Evolutionary conservation across 2,329 filamentous ascomycete genomes (phyloP).

Genomic region (Exophiala mesophila): DNA sequence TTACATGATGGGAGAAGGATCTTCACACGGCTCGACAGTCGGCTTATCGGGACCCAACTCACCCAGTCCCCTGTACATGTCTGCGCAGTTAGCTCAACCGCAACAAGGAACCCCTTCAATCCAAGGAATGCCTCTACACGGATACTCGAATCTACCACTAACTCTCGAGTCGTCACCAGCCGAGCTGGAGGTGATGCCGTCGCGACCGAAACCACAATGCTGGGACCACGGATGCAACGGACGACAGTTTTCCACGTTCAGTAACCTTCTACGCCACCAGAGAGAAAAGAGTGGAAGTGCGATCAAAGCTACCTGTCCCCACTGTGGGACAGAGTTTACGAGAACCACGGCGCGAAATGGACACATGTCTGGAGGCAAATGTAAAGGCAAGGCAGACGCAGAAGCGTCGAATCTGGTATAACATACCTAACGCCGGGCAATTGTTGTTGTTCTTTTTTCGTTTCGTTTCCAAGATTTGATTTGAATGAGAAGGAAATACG

Average conservation of each 20-base stretch:
- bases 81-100: conserved; percentile 6
- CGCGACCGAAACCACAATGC: conserved; percentile 86
- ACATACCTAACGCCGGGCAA: too few relatives aligned
- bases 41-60: conserved; percentile 15
- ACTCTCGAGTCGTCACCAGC: conserved; percentile 22
- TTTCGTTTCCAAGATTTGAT: too few relatives aligned
- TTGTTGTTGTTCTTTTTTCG: too few relatives aligned
- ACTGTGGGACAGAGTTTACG: conserved; percentile 90
- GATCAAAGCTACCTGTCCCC: conserved; percentile 80
- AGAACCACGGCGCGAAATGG: conserved; percentile 83
- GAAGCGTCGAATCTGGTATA: conserved; percentile 13
- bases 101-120: conserved; percentile 17
- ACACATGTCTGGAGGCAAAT: conserved; percentile 82
- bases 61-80: conserved; percentile 11
- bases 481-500: conserved; percentile 10
- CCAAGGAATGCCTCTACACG: conserved; percentile 13
- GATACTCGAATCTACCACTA: conserved; percentile 16
- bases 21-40: conserved; percentile 15
- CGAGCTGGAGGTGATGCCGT: conserved; percentile 23
- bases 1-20: conserved; percentile 11
- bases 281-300: conserved; percentile 91
- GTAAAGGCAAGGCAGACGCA: conserved; percentile 55
- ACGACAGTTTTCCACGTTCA: conserved; percentile 91
- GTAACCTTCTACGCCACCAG: conserved; percentile 87
- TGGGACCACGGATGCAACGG: conserved; percentile 98